Evolutionary conservation across 305 asterid species (phyloP), one percentile per base, ranked within the genome.

Genomic region (Withania somnifera): DNA sequence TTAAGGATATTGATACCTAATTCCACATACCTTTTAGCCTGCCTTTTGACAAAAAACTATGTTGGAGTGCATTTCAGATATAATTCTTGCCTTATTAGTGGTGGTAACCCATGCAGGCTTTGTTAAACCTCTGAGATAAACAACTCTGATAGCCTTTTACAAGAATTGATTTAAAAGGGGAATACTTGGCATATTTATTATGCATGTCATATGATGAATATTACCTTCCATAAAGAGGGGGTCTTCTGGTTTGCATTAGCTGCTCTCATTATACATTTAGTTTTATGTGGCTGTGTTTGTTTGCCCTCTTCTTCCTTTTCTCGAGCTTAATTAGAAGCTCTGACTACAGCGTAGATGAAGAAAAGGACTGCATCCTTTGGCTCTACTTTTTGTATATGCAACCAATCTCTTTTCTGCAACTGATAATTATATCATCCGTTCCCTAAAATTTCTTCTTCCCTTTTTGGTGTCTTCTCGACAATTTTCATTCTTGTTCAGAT

Each of bases 401-500:
- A 47, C 79, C 58, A 73, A 45, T 22, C 58, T 73, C 58, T 73
- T 24, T 45, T 73, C 60, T 73, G 60, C 78, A 71, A 17, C 13
- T 14, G 75, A 85, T 80, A 75, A 61, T 28, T 76, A 77, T 64
- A 78, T 20, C 54, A 73, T 67, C 79, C 82, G 50, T 68, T 83
- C 57, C 69, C 83, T 83, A 17, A 64, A 9, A 3, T 0, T 0
- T 6, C 14, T 24, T 53, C 71, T 83, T 81, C 45, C 81, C 57
- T 3, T 45, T 67, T 32, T 34, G 69, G 69, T 11, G 57, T 61
- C 50, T 81, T 81, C 56, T 80, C 69, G 15, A 51, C 69, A 66
- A n/a, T n/a, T 54, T 54, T 81, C 81, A 77, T 20, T 32, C 64
- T 78, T 63, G 80, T 79, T 87, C 91, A 94, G 99, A 90, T 96